phyloP scores from a whole-genome alignment of 768 basidiomycete genomes.

The Brasilioporus rufonigricans region DNA sequence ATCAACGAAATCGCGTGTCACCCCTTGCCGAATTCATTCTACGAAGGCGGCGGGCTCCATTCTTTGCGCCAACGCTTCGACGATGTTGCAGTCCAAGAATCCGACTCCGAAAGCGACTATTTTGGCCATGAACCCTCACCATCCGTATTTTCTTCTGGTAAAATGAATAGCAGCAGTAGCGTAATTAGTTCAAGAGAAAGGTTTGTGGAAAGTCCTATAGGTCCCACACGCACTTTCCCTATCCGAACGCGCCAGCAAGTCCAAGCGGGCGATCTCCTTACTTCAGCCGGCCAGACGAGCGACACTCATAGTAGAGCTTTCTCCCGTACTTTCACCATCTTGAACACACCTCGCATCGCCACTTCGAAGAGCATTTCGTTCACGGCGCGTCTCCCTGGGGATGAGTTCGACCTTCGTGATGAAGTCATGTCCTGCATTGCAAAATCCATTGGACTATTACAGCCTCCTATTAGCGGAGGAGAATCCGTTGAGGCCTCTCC shows the following conservation, averaged over 20 bases:
- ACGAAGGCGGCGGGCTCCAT: slow-evolving; percentile 88
- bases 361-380: slow-evolving; percentile 27
- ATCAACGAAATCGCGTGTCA: slow-evolving; percentile 98
- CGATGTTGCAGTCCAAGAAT: slow-evolving; percentile 41
- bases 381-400: slow-evolving; percentile 36
- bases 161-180: slow-evolving; percentile 16
- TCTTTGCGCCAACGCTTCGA: slow-evolving; percentile 90
- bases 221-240: slow-evolving; percentile 20
- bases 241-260: slow-evolving; percentile 47
- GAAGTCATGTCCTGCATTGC: slow-evolving; percentile 98
- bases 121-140: slow-evolving; percentile 36
- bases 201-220: slow-evolving; percentile 25
- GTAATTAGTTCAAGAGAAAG: slow-evolving; percentile 21
- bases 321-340: slow-evolving; percentile 46
- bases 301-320: slow-evolving; percentile 47
- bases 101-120: slow-evolving; percentile 59
- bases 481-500: slow-evolving; percentile 70
- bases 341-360: slow-evolving; percentile 48
- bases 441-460: slow-evolving; percentile 91
- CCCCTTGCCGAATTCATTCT: slow-evolving; percentile 88
- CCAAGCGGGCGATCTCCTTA: slow-evolving; percentile 76
- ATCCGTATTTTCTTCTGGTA: slow-evolving; percentile 17
- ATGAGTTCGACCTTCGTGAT: slow-evolving; percentile 92
- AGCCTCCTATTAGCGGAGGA: slow-evolving; percentile 72
- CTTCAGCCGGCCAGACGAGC: slow-evolving; percentile 47